Conservation (phyloP, 495 filamentous ascomycete species). For the Aspergillus homomorphus region DNA sequence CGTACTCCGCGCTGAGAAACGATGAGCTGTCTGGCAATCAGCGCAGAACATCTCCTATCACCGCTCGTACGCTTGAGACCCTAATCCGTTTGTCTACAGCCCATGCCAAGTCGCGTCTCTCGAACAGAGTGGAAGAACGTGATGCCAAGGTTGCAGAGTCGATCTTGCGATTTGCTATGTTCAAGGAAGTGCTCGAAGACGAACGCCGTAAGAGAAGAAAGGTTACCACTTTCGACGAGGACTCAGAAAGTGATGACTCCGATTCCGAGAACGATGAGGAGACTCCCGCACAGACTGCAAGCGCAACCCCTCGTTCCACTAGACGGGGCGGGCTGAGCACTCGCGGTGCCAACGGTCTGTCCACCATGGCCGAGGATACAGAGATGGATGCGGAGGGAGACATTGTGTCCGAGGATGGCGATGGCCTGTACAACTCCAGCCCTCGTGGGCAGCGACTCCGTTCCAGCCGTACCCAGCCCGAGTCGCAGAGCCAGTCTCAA, state of each 20-base stretch:
- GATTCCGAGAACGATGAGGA: conserved; percentile 42
- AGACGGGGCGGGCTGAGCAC: conserved; percentile 46
- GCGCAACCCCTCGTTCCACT: conserved; percentile 32
- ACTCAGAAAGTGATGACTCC: conserved; percentile 39
- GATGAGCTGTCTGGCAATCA: conserved; percentile 94
- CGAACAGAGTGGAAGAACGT: conserved; percentile 85
- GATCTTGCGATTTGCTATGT: conserved; percentile 92
- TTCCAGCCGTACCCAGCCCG: conserved; percentile 37
- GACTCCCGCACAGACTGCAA: conserved; percentile 33
- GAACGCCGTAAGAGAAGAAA: conserved; percentile 73
- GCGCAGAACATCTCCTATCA: conserved; percentile 90
- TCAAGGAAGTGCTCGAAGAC: conserved; percentile 93
- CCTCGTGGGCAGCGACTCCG: conserved; percentile 50
- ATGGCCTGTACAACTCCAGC: conserved; percentile 56
- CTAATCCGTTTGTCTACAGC: conserved; percentile 95
- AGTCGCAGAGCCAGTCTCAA: conserved; percentile 52
- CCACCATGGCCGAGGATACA: conserved; percentile 41
- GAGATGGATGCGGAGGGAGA: conserved; percentile 32
- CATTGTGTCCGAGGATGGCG: conserved; percentile 44
- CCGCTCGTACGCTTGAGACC: conserved; percentile 94
- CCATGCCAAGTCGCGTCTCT: conserved; percentile 90
- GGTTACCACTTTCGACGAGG: conserved; percentile 47
- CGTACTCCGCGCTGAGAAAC: conserved; percentile 93
- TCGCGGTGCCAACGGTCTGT: conserved; percentile 42
- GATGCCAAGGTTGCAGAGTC: conserved; percentile 86